A percentile compares a stretch with the other conserved stretches of the same genome.
These are phyloP conservation scores for Lanmaoa rubissima DNA, from an alignment of 768 basidiomycete genomes.

Conservation along the genomic window DNA sequence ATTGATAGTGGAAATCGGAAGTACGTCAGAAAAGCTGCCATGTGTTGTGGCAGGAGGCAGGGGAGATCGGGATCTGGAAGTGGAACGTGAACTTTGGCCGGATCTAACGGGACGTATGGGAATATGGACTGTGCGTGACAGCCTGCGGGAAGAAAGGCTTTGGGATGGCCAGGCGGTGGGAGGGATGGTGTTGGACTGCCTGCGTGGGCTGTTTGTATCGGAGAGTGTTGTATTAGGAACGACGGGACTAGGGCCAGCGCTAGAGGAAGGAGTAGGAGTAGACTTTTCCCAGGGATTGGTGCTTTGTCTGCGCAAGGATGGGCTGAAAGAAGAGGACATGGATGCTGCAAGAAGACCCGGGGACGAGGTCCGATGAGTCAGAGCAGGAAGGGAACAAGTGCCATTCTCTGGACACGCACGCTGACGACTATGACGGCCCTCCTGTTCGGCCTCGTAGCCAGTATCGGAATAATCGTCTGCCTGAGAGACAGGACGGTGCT, in stretches of 20 bases:
- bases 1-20: conserved; percentile 46
- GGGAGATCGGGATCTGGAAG: conserved; percentile 92
- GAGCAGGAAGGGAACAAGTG: conserved; percentile 36
- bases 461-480: conserved; percentile 79
- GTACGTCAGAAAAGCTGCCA: conserved; percentile 60
- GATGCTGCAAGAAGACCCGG: conserved; percentile 64
- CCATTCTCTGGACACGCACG: conserved; percentile 63
- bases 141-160: conserved; percentile 65
- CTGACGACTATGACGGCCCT: conserved; percentile 65
- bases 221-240: conserved; percentile 60
- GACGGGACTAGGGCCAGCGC: conserved; percentile 58
- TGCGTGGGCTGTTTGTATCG: conserved; percentile 65
- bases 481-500: conserved; percentile 54
- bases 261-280: conserved; percentile 47
- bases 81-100: conserved; percentile 86
- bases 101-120: conserved; percentile 64
- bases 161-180: conserved; percentile 57
- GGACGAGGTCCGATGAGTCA: conserved; percentile 55
- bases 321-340: conserved; percentile 57
- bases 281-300: conserved; percentile 68
- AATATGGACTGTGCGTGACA: conserved; percentile 83
- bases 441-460: conserved; percentile 74
- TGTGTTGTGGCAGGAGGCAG: conserved; percentile 70
- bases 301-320: conserved; percentile 65
- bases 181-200: conserved; percentile 48